Base-by-base conservation (phyloP, 2,329 filamentous ascomycete genomes). In the Blastomyces emzantsi region DNA sequence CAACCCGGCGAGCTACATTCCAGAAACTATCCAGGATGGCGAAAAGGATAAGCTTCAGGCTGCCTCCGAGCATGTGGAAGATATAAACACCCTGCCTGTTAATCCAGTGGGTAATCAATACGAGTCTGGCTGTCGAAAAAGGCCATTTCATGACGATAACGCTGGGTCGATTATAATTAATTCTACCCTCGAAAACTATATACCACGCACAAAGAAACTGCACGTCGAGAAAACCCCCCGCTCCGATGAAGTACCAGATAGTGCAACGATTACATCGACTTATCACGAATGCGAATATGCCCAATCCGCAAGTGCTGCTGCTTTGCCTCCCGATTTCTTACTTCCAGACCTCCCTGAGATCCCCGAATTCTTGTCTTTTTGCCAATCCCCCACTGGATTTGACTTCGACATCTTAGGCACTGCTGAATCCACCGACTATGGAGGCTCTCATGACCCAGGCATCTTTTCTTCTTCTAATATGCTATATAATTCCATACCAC, bases 271-370 rank as follows among this genome's bases (percentile, higher is more conserved):
- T 60, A 45, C 57, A 22, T 36, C 57, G 13, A 25, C 6, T 47
- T 7, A 33, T 47, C 41, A 30, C 15, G 43, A 49, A n/a, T 19
- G 19, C 25, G 22, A 43, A 1, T 6, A 59, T 30, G 39, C 7
- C 25, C 22, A 45, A 22, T 22, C 28, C 8, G 30, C 28, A 25
- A 33, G 33, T 49, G 19, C 13, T 47, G 7, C 17, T 28, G 15
- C 3, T 33, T 47, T 60, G 3, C 57, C 57, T n/a, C 57, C 57
- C 22, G 25, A 49, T 13, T 33, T 47, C 28, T 15, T 36, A 49
- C 30, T 49, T 2, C 57, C 57, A 49, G 41, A 60, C n/a, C 39
- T 60, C 19, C 15, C 43, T 33, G 57, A 60, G 8, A 60, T 60
- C 25, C 57, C 57, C 15, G 57, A 47, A 1, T 36, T 60, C 25